phyloP scores from a whole-genome alignment of 805 yeast genomes.

The Nakazawaea holstii region DNA sequence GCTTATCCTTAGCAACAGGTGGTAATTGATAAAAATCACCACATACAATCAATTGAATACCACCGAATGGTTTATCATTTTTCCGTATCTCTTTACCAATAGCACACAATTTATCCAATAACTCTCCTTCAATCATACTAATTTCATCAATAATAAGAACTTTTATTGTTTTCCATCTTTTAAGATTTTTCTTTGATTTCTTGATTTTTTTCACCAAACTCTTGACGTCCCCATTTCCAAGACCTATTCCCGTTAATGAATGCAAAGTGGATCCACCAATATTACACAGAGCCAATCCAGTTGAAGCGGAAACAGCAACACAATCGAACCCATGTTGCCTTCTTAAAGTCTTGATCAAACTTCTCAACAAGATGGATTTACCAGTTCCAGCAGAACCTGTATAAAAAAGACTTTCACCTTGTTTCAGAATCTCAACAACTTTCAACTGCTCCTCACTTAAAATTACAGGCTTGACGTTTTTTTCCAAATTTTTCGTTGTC shows the following conservation, averaged over 20 bases:
- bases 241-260: slow-evolving; percentile 73
- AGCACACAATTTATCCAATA: slow-evolving; percentile 57
- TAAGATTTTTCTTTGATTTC: slow-evolving; percentile 40
- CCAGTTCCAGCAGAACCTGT: slow-evolving; percentile 99
- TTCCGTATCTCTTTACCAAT: slow-evolving; percentile 50
- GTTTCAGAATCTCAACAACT: slow-evolving; percentile 55
- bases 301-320: slow-evolving; percentile 79
- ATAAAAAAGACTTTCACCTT: slow-evolving; percentile 72
- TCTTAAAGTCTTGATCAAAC: slow-evolving; percentile 51
- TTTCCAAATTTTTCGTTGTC: not conserved
- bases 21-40: slow-evolving; percentile 85
- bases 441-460: slow-evolving; percentile 59
- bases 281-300: slow-evolving; percentile 80
- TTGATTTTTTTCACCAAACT: slow-evolving; percentile 46
- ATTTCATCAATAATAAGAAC: slow-evolving; percentile 75
- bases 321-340: slow-evolving; percentile 37
- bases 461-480: slow-evolving; percentile 21
- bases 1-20: slow-evolving; percentile 47
- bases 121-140: slow-evolving; percentile 71
- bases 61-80: slow-evolving; percentile 62
- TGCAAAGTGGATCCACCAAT: slow-evolving; percentile 77
- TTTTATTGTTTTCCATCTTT: slow-evolving; percentile 49
- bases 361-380: slow-evolving; percentile 77
- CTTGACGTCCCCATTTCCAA: slow-evolving; percentile 51
- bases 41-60: slow-evolving; percentile 68